Evolutionary conservation across 768 basidiomycete genomes (phyloP).

Genomic region (Cystofilobasidium ferigula): DNA sequence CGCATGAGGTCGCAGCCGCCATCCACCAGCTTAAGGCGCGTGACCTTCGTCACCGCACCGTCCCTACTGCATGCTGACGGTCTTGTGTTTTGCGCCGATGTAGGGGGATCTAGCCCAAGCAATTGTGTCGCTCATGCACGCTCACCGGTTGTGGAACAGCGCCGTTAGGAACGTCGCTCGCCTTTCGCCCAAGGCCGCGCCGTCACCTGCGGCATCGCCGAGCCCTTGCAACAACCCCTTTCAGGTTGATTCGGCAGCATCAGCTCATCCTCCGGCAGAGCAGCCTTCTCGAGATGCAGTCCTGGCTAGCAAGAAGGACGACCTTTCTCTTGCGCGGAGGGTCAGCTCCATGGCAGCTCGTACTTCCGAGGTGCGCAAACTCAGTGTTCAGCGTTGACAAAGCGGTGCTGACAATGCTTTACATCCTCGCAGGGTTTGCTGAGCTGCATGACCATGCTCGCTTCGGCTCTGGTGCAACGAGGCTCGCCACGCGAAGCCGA

Average conservation of each 20-base stretch:
- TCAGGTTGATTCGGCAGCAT: slow-evolving; percentile 27
- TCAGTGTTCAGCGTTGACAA: not conserved
- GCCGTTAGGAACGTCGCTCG: slow-evolving; percentile 21
- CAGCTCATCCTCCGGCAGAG: slow-evolving; percentile 25
- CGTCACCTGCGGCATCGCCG: slow-evolving; percentile 9
- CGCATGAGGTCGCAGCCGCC: slow-evolving; percentile 15
- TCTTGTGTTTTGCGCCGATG: not conserved
- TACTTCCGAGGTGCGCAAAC: slow-evolving; percentile 45
- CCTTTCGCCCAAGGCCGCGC: not conserved
- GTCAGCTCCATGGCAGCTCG: slow-evolving; percentile 62
- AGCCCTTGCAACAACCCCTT: slow-evolving; percentile 26
- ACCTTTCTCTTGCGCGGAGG: slow-evolving; percentile 37
- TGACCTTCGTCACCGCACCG: not conserved
- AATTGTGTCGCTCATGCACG: slow-evolving; percentile 13
- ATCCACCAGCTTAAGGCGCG: slow-evolving; percentile 16
- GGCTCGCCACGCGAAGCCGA: slow-evolving; percentile 78
- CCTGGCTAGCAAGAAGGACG: slow-evolving; percentile 29
- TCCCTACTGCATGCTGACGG: not conserved
- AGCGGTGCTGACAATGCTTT: too few relatives aligned
- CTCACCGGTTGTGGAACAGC: slow-evolving; percentile 26
- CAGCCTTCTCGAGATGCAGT: slow-evolving; percentile 12
- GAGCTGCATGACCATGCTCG: slow-evolving; percentile 53
- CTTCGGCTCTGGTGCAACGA: slow-evolving; percentile 53
- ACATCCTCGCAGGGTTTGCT: slow-evolving; percentile 46
- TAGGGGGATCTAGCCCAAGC: slow-evolving; percentile 17